A percentile compares a stretch with the other conserved stretches of the same genome.
These are phyloP conservation scores for Rhizophlyctis rosea DNA, from an alignment of 192 early-diverging fungal genomes.

Conservation along the genomic window DNA sequence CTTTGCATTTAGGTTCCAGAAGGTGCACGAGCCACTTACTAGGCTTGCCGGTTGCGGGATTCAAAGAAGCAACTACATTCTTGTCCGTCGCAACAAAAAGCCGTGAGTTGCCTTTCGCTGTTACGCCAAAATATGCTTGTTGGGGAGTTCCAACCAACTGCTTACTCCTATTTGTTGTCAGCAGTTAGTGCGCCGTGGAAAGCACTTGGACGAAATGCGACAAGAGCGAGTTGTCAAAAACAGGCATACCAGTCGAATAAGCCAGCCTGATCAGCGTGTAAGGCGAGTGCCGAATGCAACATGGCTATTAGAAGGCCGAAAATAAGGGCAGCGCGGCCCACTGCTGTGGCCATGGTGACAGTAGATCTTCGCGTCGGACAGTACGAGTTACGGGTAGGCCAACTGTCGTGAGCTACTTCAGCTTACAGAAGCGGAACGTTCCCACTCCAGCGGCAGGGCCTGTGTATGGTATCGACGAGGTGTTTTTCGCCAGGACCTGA, in stretches of 20 bases:
- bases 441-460: no score
- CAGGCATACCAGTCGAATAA: conserved; percentile 15
- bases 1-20: not conserved
- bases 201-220: not conserved
- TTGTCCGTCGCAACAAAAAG: conserved; percentile 64
- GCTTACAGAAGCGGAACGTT: no score
- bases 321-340: no score
- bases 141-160: conserved; percentile 22
- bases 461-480: no score
- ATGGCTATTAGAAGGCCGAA: no score
- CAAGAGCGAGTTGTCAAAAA: not conserved
- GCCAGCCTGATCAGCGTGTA: conserved; percentile 31
- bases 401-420: no score
- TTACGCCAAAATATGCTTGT: conserved; percentile 9
- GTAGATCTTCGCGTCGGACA: no score
- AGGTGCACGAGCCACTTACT: conserved; percentile 38
- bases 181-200: not conserved
- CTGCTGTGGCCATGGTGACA: no score
- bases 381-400: no score
- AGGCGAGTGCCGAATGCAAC: not conserved
- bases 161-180: conserved; percentile 11
- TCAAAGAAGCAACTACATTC: conserved; percentile 71
- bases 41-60: conserved; percentile 62
- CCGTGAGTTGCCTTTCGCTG: conserved; percentile 11
- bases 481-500: no score